phyloP scores from a whole-genome alignment of 108 stramenopile genomes.

The Nannochloropsis oceanica region DNA sequence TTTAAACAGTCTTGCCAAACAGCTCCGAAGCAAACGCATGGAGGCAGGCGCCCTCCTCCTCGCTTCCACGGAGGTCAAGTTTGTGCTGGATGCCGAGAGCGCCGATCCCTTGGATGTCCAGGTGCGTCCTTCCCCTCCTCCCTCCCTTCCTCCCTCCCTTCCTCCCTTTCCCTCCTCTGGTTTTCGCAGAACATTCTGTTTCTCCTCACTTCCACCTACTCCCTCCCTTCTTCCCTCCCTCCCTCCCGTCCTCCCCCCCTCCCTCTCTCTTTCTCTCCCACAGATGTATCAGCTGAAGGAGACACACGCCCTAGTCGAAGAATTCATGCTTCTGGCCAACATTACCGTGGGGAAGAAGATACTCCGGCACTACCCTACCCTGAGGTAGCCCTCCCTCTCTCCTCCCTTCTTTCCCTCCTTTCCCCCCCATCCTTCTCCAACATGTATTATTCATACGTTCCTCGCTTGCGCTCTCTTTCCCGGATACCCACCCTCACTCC shows the following conservation, averaged over 20 bases:
- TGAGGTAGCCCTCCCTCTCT: conserved; percentile 14
- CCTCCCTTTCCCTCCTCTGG: too few relatives aligned
- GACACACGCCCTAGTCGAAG: conserved; percentile 69
- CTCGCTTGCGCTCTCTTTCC: too few relatives aligned
- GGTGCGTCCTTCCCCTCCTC: not conserved
- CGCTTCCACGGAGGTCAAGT: conserved; percentile 92
- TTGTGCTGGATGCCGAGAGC: conserved; percentile 85
- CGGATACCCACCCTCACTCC: too few relatives aligned
- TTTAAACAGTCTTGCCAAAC: conserved; percentile 61
- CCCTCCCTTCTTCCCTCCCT: too few relatives aligned
- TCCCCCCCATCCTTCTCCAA: too few relatives aligned
- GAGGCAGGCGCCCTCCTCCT: conserved; percentile 91
- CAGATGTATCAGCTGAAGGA: conserved; percentile 23
- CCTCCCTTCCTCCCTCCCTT: not conserved
- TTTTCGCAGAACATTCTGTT: too few relatives aligned
- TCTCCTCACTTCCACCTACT: too few relatives aligned
- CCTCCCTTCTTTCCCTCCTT: not conserved
- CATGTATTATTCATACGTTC: too few relatives aligned
- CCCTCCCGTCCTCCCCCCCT: too few relatives aligned
- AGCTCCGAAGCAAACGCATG: conserved; percentile 64
- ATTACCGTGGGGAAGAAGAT: conserved; percentile 91
- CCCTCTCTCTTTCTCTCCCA: too few relatives aligned
- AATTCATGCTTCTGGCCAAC: conserved; percentile 98
- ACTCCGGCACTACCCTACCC: conserved; percentile 65
- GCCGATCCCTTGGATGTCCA: conserved; percentile 94